Conservation (phyloP, 148 eudicot genomes). For the Chenopodium berlandieri region DNA sequence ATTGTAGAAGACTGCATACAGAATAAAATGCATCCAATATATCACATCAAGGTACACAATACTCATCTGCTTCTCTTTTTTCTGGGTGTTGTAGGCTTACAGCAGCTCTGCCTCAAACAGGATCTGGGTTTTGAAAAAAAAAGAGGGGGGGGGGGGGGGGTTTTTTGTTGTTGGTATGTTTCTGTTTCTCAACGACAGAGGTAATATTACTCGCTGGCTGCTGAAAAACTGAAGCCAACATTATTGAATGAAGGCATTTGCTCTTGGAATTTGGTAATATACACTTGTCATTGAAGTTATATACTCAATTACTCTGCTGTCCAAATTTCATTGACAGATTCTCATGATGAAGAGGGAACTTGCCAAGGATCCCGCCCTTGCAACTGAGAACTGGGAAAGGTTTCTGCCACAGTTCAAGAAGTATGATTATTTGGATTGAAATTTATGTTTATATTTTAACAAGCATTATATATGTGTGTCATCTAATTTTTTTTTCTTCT, state of each 20-base stretch:
- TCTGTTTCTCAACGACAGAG: neutral
- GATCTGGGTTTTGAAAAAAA: no score
- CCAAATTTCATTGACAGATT: constrained; percentile 37
- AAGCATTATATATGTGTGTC: neutral
- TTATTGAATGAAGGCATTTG: neutral
- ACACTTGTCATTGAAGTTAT: neutral
- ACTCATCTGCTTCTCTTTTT: neutral
- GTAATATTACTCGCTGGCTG: neutral
- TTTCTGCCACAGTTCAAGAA: constrained; percentile 89
- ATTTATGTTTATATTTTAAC: neutral
- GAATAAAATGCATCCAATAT: constrained; percentile 89
- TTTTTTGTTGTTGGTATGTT: neutral
- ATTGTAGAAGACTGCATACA: constrained; percentile 86
- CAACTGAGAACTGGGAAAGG: constrained; percentile 92
- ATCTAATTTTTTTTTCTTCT: neutral
- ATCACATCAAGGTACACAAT: constrained; percentile 58
- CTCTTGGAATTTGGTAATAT: neutral
- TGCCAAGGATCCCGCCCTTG: constrained; percentile 82
- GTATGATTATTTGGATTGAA: constrained; percentile 37
- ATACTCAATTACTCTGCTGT: constrained; percentile 9
- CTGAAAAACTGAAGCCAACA: neutral
- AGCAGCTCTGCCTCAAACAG: no score
- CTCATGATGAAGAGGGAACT: constrained; percentile 91
- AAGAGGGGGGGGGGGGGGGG: no score
- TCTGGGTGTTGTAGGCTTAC: neutral